Conservation (phyloP, 768 basidiomycete genomes). For the Chiua virens region DNA sequence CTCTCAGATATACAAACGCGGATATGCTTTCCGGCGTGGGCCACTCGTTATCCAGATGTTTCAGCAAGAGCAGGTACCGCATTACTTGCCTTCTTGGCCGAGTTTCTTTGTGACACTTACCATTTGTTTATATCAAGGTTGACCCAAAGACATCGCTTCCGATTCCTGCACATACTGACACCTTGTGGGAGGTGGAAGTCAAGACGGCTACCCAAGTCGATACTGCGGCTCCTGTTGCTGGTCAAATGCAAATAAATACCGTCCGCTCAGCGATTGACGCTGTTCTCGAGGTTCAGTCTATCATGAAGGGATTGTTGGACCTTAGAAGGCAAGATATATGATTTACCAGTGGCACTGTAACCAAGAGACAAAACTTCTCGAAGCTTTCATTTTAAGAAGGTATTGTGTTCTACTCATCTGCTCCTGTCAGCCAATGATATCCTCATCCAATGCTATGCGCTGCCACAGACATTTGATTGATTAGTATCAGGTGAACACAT, state of each 20-base stretch:
- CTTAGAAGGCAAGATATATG: constrained; percentile 72
- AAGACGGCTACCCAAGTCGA: constrained; percentile 79
- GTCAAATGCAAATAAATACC: constrained; percentile 60
- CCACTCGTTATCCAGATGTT: constrained; percentile 76
- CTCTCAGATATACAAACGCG: constrained; percentile 79
- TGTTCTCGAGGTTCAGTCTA: constrained; percentile 74
- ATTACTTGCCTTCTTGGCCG: constrained; percentile 1
- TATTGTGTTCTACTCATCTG: background rate
- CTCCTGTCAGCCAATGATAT: too few species aligned
- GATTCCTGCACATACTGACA: constrained; percentile 75
- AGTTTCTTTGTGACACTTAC: constrained; percentile 4
- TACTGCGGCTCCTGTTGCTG: constrained; percentile 45
- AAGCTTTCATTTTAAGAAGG: too few species aligned
- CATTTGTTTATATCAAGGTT: constrained; percentile 42
- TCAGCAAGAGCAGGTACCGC: constrained; percentile 76
- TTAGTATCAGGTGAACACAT: too few species aligned
- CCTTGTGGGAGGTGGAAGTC: constrained; percentile 87
- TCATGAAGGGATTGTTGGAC: constrained; percentile 85
- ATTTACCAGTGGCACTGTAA: background rate
- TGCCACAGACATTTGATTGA: too few species aligned
- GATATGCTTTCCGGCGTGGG: constrained; percentile 74
- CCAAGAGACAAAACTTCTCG: background rate
- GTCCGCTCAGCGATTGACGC: constrained; percentile 69
- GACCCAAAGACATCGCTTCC: constrained; percentile 75
- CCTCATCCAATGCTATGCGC: too few species aligned